Conservation (phyloP, 768 basidiomycete genomes). For the Tricholoma terreum region DNA sequence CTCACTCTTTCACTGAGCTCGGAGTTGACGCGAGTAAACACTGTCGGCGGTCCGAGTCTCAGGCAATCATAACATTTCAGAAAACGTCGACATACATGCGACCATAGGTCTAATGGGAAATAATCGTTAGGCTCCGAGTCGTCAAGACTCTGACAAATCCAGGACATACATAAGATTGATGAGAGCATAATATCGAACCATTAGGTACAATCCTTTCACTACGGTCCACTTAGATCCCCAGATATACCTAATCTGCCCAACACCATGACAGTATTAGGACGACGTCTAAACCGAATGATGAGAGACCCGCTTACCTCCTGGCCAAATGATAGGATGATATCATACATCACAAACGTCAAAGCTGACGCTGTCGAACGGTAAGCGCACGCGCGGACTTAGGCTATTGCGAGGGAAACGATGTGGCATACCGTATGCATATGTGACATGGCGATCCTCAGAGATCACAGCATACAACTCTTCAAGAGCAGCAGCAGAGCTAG, state of each 20-base stretch:
- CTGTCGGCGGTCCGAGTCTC: neutral
- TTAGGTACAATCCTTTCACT: neutral
- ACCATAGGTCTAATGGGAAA: neutral
- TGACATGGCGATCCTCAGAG: too few relatives aligned
- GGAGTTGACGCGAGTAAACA: neutral
- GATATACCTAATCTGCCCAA: neutral
- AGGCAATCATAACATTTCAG: neutral
- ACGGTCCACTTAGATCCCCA: neutral
- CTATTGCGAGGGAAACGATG: too few relatives aligned
- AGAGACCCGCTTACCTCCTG: neutral
- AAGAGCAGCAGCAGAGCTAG: too few relatives aligned
- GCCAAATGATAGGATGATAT: neutral
- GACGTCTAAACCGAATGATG: neutral
- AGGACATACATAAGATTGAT: conserved; percentile 1
- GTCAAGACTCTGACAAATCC: neutral
- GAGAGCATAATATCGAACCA: neutral
- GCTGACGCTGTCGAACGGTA: neutral
- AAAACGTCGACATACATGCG: neutral
- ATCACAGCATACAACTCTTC: too few relatives aligned
- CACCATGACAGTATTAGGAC: neutral
- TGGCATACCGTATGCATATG: too few relatives aligned
- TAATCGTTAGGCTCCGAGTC: too few relatives aligned
- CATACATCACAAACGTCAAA: neutral
- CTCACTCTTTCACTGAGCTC: neutral
- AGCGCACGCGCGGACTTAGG: neutral